Conservation (phyloP, 2,329 filamentous ascomycete species). For the Aspergillus sp. region DNA sequence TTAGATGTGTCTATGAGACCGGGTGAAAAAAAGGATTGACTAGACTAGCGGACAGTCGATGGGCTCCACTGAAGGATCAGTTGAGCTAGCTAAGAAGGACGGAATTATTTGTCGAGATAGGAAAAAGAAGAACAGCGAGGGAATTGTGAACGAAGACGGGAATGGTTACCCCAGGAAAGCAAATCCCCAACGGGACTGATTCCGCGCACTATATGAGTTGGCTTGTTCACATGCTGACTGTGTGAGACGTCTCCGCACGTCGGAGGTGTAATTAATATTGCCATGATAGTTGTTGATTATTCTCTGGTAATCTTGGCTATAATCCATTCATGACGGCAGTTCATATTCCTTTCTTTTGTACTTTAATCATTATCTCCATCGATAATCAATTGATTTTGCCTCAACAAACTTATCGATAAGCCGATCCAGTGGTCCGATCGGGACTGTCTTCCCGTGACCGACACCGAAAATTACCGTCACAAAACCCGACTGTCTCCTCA, state of each 20-base stretch:
- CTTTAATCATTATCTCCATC: not conserved
- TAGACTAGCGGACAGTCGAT: not conserved
- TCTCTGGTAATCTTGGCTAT: too few relatives aligned
- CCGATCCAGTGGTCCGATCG: not conserved
- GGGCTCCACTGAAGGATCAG: not conserved
- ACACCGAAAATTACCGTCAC: constrained; percentile 2
- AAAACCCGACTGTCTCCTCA: constrained; percentile 11
- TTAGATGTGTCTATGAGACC: not conserved
- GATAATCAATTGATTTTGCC: not conserved
- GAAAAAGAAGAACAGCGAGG: constrained; percentile 4
- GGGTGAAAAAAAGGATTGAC: not conserved
- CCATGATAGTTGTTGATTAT: too few relatives aligned
- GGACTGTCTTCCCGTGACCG: not conserved
- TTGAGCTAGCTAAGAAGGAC: not conserved
- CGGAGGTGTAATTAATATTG: not conserved
- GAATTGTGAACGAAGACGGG: constrained; percentile 5
- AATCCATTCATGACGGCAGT: not conserved
- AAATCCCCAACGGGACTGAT: constrained; percentile 13
- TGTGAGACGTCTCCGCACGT: not conserved
- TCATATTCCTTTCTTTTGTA: not conserved
- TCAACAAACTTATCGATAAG: not conserved
- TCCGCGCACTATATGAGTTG: not conserved
- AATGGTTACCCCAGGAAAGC: constrained; percentile 19
- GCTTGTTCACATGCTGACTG: not conserved
- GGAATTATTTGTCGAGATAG: constrained; percentile 22